Evolutionary conservation across 2,329 filamentous ascomycete species (phyloP).

Genomic region (Alternaria sp.): DNA sequence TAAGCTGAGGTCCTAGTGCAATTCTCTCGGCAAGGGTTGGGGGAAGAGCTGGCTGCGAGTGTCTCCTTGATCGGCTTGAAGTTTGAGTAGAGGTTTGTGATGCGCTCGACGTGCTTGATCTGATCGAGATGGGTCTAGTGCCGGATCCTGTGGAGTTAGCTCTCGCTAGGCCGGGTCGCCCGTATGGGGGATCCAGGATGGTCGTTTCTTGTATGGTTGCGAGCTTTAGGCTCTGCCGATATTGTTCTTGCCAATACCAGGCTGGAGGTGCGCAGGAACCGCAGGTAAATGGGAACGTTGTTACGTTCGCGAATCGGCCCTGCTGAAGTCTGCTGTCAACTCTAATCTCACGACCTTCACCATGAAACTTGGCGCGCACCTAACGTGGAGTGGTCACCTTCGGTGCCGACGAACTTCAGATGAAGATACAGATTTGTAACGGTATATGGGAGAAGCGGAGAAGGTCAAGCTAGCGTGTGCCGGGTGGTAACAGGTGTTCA

Average conservation of each 20-base stretch:
- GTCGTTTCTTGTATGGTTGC: constrained; percentile 9
- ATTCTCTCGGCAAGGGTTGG: constrained; percentile 12
- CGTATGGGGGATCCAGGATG: constrained; percentile 12
- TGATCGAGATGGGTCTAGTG: not conserved
- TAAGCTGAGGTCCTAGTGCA: constrained; percentile 9
- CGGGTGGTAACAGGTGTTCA: not conserved
- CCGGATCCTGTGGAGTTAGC: constrained; percentile 10
- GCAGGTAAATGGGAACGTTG: constrained; percentile 17
- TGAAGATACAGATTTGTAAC: not conserved
- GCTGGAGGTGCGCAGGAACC: constrained; percentile 13
- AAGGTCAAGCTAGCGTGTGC: not conserved
- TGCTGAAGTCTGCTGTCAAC: not conserved
- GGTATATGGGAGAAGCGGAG: not conserved
- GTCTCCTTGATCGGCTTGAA: not conserved
- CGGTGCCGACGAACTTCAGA: not conserved
- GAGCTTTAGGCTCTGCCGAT: not conserved
- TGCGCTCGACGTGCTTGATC: constrained; percentile 2
- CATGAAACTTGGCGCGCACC: not conserved
- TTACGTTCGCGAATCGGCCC: constrained; percentile 10
- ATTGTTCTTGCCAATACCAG: constrained; percentile 5
- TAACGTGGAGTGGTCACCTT: not conserved
- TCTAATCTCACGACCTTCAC: not conserved
- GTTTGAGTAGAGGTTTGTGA: not conserved
- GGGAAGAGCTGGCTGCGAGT: constrained; percentile 4
- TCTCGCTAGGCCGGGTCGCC: constrained; percentile 1